A percentile compares a stretch with the other conserved stretches of the same genome.
phyloP scores from a whole-genome alignment of 345 rosid species.

The Salix viminalis region DNA sequence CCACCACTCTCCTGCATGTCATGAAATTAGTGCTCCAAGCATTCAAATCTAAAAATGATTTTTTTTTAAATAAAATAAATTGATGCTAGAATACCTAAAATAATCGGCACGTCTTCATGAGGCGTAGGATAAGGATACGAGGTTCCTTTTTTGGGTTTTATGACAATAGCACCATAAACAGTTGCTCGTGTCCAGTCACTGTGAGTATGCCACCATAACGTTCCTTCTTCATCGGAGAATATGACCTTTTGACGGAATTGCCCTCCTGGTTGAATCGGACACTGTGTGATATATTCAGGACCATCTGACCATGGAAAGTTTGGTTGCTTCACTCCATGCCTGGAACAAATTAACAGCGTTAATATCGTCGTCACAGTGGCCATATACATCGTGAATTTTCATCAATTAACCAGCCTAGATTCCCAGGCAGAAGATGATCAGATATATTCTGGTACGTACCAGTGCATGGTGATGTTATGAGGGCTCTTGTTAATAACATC shows the following conservation, averaged over 20 bases:
- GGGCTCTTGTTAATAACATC: constrained; percentile 22
- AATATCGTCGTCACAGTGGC: background rate
- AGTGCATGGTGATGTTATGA: constrained; percentile 34
- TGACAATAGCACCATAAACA: constrained; percentile 34
- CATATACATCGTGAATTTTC: too few relatives aligned
- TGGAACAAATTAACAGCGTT: background rate
- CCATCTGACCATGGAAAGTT: constrained; percentile 44
- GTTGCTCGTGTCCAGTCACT: constrained; percentile 40
- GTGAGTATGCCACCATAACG: constrained; percentile 44
- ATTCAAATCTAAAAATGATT: background rate
- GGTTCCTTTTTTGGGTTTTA: constrained; percentile 16
- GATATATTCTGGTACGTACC: constrained; percentile 6
- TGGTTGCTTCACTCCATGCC: constrained; percentile 46
- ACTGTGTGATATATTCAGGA: constrained; percentile 42
- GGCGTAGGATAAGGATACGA: constrained; percentile 26
- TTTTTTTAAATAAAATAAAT: background rate
- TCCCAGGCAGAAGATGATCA: background rate
- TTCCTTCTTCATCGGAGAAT: constrained; percentile 30
- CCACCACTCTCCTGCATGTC: constrained; percentile 36
- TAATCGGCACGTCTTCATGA: background rate
- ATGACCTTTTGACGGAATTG: constrained; percentile 24
- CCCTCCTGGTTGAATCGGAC: constrained; percentile 29
- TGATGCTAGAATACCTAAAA: constrained; percentile 6
- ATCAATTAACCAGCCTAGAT: too few relatives aligned
- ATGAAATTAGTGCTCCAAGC: background rate